Conservation (phyloP, 1,284 basidiomycete species). For the Leccinum angustisporum region DNA sequence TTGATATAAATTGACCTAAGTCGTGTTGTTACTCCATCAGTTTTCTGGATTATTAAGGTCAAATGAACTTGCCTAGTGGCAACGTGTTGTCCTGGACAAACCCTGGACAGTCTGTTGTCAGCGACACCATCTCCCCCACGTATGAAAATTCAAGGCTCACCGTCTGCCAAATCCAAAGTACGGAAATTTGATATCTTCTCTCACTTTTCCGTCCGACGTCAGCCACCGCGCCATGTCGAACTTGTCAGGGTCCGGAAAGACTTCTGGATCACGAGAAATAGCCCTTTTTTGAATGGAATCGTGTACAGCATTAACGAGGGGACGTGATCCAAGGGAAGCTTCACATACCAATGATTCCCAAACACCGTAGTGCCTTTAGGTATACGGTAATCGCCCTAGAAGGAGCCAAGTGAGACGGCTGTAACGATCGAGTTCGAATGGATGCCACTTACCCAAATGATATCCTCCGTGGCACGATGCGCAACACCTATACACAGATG, state of each 20-base stretch:
- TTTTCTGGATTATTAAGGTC: too few species aligned
- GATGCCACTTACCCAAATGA: slow-evolving; percentile 11
- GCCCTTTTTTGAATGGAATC: slow-evolving; percentile 3
- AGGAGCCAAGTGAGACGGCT: neutral
- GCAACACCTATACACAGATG: neutral
- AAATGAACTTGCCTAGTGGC: slow-evolving; percentile 7
- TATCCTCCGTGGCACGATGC: slow-evolving; percentile 16
- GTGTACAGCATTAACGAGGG: neutral
- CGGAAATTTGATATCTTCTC: slow-evolving; percentile 10
- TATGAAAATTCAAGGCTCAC: neutral
- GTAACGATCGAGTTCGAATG: neutral
- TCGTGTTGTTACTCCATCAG: neutral
- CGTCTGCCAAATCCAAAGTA: slow-evolving; percentile 18
- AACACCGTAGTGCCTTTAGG: slow-evolving; percentile 14
- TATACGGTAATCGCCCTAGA: slow-evolving; percentile 13
- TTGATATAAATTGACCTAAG: neutral
- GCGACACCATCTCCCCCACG: too few species aligned
- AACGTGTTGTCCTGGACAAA: slow-evolving; percentile 21
- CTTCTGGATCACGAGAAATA: slow-evolving; percentile 16
- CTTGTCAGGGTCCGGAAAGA: slow-evolving; percentile 12
- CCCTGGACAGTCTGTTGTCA: slow-evolving; percentile 2
- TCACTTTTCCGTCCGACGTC: slow-evolving; percentile 8
- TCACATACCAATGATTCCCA: slow-evolving; percentile 12
- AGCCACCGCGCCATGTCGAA: slow-evolving; percentile 15
- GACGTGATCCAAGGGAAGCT: neutral